Evolutionary conservation across 495 filamentous ascomycete species (phyloP).

Genomic region (Aspergillus affinis): DNA sequence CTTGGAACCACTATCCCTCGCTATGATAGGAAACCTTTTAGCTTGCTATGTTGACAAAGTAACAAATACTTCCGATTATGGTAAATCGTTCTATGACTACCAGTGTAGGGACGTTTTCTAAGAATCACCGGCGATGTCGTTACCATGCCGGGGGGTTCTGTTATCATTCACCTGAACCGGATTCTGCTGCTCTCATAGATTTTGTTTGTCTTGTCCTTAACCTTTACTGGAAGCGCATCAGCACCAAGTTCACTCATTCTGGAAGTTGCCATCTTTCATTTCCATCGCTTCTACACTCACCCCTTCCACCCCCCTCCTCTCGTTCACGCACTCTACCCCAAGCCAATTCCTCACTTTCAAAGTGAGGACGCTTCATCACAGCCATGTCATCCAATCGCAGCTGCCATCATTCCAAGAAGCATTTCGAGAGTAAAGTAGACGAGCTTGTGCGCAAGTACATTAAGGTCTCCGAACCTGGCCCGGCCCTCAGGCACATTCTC

Average conservation of each 20-base stretch:
- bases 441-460: slow-evolving; percentile 27
- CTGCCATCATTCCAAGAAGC: slow-evolving; percentile 5
- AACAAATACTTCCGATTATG: not conserved
- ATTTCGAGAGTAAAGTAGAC: slow-evolving; percentile 17
- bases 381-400: not conserved
- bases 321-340: not conserved
- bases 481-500: slow-evolving; percentile 26
- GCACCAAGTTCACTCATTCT: not conserved
- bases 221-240: not conserved
- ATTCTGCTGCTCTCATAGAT: not conserved
- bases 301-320: not conserved
- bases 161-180: not conserved
- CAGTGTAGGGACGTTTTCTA: not conserved
- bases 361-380: not conserved
- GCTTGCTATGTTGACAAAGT: too few relatives aligned
- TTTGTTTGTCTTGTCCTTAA: not conserved
- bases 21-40: too few relatives aligned
- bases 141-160: not conserved
- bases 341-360: not conserved
- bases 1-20: not conserved
- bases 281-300: not conserved
- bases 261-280: not conserved
- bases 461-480: slow-evolving; percentile 18
- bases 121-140: not conserved
- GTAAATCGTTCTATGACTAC: not conserved